Evolutionary conservation across 345 rosid species (phyloP).

Genomic region (Boechera divaricarpa): DNA sequence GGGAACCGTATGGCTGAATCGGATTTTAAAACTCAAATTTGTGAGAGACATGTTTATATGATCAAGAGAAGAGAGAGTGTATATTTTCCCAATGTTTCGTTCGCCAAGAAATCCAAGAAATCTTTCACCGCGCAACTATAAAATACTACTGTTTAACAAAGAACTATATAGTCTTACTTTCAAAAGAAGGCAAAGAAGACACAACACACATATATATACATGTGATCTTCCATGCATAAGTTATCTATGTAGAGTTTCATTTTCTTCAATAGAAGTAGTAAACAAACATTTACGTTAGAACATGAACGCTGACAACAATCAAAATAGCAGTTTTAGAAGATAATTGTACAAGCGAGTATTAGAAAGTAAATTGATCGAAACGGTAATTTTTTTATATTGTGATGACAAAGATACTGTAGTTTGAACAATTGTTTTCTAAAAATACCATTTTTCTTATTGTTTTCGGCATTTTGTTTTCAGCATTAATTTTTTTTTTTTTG

Average conservation of each 20-base stretch:
- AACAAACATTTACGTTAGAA: neutral
- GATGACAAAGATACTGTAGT: neutral
- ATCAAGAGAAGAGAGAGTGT: slow-evolving; percentile 18
- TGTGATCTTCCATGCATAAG: neutral
- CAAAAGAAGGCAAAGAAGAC: neutral
- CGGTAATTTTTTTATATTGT: neutral
- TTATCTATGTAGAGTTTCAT: neutral
- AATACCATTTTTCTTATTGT: neutral
- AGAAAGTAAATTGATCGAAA: neutral
- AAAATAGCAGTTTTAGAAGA: neutral
- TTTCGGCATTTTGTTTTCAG: neutral
- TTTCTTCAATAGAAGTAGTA: neutral
- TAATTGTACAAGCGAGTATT: slow-evolving; percentile 1
- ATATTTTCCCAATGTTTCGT: slow-evolving; percentile 13
- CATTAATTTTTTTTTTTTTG: neutral
- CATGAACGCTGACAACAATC: neutral
- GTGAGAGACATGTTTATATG: neutral
- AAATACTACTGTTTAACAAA: neutral
- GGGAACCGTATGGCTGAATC: slow-evolving; percentile 46
- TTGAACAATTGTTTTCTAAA: neutral
- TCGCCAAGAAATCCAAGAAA: slow-evolving; percentile 27
- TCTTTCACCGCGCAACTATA: neutral
- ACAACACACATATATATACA: neutral
- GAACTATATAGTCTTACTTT: neutral
- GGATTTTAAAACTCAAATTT: slow-evolving; percentile 7